Base-by-base conservation (phyloP, 805 yeast genomes). In the Teunomyces atbi region DNA sequence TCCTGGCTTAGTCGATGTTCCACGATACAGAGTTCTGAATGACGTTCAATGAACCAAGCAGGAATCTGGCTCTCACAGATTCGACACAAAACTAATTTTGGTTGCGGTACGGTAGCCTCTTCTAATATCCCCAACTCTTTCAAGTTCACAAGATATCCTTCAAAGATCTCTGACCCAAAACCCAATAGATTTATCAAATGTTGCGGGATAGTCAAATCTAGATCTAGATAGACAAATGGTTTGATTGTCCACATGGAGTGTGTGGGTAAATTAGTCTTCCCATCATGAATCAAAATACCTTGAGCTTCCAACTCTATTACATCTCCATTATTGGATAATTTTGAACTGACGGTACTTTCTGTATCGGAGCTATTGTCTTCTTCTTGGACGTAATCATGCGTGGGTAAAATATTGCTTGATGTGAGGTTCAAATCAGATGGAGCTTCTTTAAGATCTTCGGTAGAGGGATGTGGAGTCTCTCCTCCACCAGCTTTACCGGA, bases 31-130 rank as follows among this genome's bases (percentile, higher is more conserved):
- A 87, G 69, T 58, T 90, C 94, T 1, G 92, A 84, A 65, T 94
- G 99, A 42, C 84, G 78, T 56, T 92, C 99, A 33, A 94, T 73
- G 86, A 96, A 94, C 99, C 99, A 94, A 3, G 90, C 86, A 3
- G 96, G 97, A n/a, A 90, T 83, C 41, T 78, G 78, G 26, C 83
- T 82, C 59, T 94, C 99, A 66, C 99, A 94, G 21, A 94, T 90
- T 41, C 97, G 77, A 64, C 99, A 94, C 27, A 94, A 69, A 30
- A 87, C 89, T 46, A 82, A 76, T 19, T 84, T 83, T 1, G 96
- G 97, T n/a, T 81, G 77, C 0, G 96, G 96, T 0, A 89, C 74
- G 48, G 74, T 71, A 8, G 67, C 73, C 56, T 83, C 86, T 53
- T 85, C 86, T 2, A 82, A 73, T 12, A 84, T 72, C 6, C 84